Conservation (phyloP, 768 basidiomycete species). For the Daedalea quercina region DNA sequence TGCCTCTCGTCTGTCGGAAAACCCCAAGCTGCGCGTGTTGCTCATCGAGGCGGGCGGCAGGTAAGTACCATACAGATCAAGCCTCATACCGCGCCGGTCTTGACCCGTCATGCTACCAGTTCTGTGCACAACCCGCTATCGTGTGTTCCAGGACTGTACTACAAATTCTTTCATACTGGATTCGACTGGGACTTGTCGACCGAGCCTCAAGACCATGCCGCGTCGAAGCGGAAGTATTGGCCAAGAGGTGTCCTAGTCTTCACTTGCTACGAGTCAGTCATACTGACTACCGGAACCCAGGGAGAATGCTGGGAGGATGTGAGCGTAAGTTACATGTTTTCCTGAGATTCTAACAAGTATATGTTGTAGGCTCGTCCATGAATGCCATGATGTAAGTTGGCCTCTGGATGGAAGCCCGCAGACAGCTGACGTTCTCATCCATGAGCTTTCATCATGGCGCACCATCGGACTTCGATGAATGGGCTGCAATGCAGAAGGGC, state of each 20-base stretch:
- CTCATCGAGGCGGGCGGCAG: slow-evolving; percentile 57
- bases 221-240: slow-evolving; percentile 46
- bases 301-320: slow-evolving; percentile 71
- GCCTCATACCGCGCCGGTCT: neutral
- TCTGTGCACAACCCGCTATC: slow-evolving; percentile 6
- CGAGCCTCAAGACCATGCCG: slow-evolving; percentile 45
- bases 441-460: slow-evolving; percentile 46
- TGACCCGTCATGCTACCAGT: slow-evolving; percentile 1
- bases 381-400: slow-evolving; percentile 46
- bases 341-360: neutral
- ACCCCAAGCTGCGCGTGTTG: slow-evolving; percentile 45
- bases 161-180: slow-evolving; percentile 34
- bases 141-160: slow-evolving; percentile 14
- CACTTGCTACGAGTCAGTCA: neutral
- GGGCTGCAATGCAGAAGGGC: slow-evolving; percentile 38
- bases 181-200: slow-evolving; percentile 53
- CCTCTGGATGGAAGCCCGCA: too few relatives aligned
- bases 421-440: neutral
- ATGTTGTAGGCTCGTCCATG: slow-evolving; percentile 45
- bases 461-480: slow-evolving; percentile 66
- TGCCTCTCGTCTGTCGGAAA: slow-evolving; percentile 51
- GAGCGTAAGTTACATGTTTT: slow-evolving; percentile 15
- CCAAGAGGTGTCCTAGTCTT: slow-evolving; percentile 48
- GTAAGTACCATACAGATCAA: slow-evolving; percentile 24
- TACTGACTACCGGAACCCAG: slow-evolving; percentile 24